Evolutionary conservation across 2,329 filamentous ascomycete genomes (phyloP).

Genomic region (Aspergillus versicolor): DNA sequence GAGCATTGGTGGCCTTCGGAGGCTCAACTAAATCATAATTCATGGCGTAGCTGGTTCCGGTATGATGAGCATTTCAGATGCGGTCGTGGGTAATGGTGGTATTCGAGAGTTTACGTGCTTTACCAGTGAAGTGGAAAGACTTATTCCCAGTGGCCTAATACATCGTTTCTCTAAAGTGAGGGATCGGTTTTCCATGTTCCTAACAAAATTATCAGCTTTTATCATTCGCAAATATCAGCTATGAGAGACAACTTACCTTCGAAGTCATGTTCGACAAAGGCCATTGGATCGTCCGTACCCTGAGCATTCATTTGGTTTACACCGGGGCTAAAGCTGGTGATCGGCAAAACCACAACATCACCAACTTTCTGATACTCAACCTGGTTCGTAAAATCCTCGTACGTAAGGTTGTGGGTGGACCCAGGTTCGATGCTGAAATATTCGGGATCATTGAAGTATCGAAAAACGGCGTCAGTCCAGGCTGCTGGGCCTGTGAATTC

Average conservation of each 20-base stretch:
- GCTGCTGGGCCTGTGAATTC: conserved; percentile 92
- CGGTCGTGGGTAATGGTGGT: neutral
- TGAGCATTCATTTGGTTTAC: conserved; percentile 90
- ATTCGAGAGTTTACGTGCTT: neutral
- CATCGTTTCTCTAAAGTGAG: conserved; percentile 23
- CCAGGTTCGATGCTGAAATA: conserved; percentile 75
- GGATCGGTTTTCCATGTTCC: conserved; percentile 41
- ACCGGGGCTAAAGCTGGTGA: conserved; percentile 95
- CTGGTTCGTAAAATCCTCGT: conserved; percentile 86
- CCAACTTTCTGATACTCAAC: conserved; percentile 79
- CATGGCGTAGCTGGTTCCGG: neutral
- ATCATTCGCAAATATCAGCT: neutral
- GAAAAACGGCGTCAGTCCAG: conserved; percentile 91
- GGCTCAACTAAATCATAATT: neutral
- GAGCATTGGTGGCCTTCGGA: neutral
- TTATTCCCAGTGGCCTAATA: neutral
- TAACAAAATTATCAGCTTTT: conserved; percentile 19
- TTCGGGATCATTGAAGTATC: conserved; percentile 86
- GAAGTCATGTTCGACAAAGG: conserved; percentile 96
- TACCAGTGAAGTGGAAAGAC: neutral
- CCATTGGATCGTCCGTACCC: conserved; percentile 88
- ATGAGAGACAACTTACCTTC: conserved; percentile 61
- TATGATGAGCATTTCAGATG: neutral
- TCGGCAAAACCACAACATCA: conserved; percentile 89
- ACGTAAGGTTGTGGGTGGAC: conserved; percentile 74